A percentile compares a stretch with the other conserved stretches of the same genome.
Evolutionary conservation across 345 rosid genomes (phyloP).

Genomic region (Hypericum androsaemum): DNA sequence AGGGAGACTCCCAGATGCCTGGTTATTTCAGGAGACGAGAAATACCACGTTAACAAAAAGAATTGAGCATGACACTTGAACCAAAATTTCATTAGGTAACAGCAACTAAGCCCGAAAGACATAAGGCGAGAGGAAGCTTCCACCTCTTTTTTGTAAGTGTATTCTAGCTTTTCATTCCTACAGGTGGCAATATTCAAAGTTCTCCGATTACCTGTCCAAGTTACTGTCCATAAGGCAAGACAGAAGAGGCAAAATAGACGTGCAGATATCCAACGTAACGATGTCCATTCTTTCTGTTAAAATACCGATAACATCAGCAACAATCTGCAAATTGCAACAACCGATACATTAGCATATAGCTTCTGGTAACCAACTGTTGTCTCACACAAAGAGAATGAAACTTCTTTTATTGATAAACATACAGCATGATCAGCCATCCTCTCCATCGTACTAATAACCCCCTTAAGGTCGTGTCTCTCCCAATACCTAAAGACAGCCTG

Average conservation of each 20-base stretch:
- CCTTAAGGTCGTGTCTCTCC: slow-evolving; percentile 81
- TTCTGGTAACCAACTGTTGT: background rate
- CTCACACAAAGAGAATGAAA: background rate
- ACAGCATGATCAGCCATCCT: slow-evolving; percentile 95
- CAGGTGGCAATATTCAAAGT: background rate
- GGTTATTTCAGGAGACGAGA: slow-evolving; percentile 12
- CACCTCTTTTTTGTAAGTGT: too few species aligned
- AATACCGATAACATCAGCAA: slow-evolving; percentile 68
- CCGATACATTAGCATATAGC: background rate
- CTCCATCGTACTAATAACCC: slow-evolving; percentile 62
- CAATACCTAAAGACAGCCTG: slow-evolving; percentile 82
- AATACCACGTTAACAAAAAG: background rate
- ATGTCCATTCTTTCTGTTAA: slow-evolving; percentile 57
- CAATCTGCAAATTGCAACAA: slow-evolving; percentile 46
- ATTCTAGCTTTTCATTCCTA: too few species aligned
- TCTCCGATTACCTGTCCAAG: slow-evolving; percentile 54
- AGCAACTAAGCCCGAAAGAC: too few species aligned
- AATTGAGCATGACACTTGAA: too few species aligned
- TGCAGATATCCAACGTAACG: slow-evolving; percentile 69
- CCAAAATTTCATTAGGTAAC: too few species aligned
- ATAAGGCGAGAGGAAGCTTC: too few species aligned
- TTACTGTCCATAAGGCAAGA: slow-evolving; percentile 65
- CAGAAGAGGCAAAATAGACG: slow-evolving; percentile 79
- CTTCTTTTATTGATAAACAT: slow-evolving; percentile 12
- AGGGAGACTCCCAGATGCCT: slow-evolving; percentile 81